phyloP scores from a whole-genome alignment of 2,329 filamentous ascomycete genomes.

The Fusarium hainanense region DNA sequence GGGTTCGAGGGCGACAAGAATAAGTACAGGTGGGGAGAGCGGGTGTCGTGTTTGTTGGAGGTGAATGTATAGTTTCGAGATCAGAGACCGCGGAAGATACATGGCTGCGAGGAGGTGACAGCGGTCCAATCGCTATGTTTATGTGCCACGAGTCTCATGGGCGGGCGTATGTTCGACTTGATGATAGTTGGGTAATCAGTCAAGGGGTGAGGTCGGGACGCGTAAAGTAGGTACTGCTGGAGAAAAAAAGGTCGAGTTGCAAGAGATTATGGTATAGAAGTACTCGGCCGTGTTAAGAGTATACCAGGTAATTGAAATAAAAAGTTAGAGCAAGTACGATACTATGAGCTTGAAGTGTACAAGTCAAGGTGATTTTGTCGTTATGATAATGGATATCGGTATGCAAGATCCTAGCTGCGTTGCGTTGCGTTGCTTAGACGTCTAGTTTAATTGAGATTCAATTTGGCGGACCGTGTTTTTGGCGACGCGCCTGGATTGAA shows the following conservation, averaged over 20 bases:
- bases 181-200: constrained; percentile 10
- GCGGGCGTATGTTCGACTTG: constrained; percentile 30
- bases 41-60: constrained; percentile 88
- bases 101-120: constrained; percentile 61
- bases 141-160: constrained; percentile 43
- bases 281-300: not conserved
- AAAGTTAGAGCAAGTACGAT: not conserved
- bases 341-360: not conserved
- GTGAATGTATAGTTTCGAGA: constrained; percentile 91
- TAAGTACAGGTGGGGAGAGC: constrained; percentile 88
- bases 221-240: constrained; percentile 35
- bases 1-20: constrained; percentile 93
- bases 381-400: constrained; percentile 16
- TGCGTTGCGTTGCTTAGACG: constrained; percentile 20
- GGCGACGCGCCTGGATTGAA: constrained; percentile 43
- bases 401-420: constrained; percentile 6
- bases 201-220: constrained; percentile 28
- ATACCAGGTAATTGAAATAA: not conserved
- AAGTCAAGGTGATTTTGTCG: constrained; percentile 8
- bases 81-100: constrained; percentile 92
- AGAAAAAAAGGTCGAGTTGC: not conserved
- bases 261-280: not conserved
- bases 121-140: constrained; percentile 29
- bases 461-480: constrained; percentile 46
- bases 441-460: constrained; percentile 36